A percentile compares a stretch with the other conserved stretches of the same genome.
phyloP scores from a whole-genome alignment of 176 grass and related monocot species.

The Oryza longistaminata region DNA sequence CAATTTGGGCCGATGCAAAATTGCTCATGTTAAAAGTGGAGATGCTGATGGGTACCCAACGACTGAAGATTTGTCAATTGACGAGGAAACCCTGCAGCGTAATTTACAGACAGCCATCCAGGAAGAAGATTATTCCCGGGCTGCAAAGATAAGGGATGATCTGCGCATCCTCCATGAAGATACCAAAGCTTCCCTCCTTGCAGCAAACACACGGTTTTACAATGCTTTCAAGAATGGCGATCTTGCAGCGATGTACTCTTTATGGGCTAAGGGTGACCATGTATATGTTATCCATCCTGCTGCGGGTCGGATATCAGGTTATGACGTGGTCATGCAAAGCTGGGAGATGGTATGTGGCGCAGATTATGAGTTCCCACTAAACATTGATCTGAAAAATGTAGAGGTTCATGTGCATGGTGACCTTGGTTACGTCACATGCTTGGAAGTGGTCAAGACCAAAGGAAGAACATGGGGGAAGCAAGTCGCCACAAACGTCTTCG shows the following conservation, averaged over 20 bases:
- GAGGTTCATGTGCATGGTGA: conserved; percentile 57
- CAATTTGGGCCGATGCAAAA: conserved; percentile 21
- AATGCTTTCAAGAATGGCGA: conserved; percentile 73
- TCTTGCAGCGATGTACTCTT: conserved; percentile 59
- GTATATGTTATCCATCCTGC: conserved; percentile 75
- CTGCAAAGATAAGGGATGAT: conserved; percentile 71
- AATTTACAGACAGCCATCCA: conserved; percentile 71
- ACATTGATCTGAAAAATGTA: conserved; percentile 74
- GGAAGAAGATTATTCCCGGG: conserved; percentile 87
- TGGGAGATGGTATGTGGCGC: conserved; percentile 74
- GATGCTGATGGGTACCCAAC: conserved; percentile 68
- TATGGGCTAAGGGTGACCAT: conserved; percentile 76
- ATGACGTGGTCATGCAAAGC: conserved; percentile 80
- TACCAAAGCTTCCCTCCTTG: conserved; percentile 64
- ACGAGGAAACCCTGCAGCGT: conserved; percentile 71
- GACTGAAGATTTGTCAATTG: conserved; percentile 45
- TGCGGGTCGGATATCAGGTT: conserved; percentile 63
- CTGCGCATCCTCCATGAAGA: conserved; percentile 71
- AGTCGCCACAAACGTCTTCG: conserved; percentile 81
- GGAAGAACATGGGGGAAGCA: conserved; percentile 92
- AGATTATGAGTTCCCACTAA: conserved; percentile 69
- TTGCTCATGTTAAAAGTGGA: conserved; percentile 57
- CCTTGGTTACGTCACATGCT: conserved; percentile 80
- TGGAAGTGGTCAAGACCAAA: conserved; percentile 88
- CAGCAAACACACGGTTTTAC: conserved; percentile 75